These are phyloP conservation scores for Xanthoconium purpureum DNA, from an alignment of 768 basidiomycete species.

Conservation along the genomic window DNA sequence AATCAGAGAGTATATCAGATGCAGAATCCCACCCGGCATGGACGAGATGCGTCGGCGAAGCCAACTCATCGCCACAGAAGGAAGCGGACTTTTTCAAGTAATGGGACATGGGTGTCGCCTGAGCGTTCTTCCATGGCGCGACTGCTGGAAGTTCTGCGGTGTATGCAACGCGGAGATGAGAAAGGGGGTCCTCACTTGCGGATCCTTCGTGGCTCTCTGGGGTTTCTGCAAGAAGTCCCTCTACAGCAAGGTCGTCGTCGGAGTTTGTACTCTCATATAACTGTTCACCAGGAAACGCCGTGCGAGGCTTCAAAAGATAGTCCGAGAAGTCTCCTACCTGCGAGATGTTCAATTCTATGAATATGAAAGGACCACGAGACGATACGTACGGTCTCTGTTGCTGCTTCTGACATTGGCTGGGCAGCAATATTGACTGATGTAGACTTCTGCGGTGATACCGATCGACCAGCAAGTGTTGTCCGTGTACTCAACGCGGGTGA, in stretches of 20 bases:
- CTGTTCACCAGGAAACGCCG: slow-evolving; percentile 29
- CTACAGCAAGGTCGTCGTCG: slow-evolving; percentile 34
- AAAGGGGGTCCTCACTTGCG: slow-evolving; percentile 31
- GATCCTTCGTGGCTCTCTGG: slow-evolving; percentile 28
- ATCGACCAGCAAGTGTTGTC: slow-evolving; percentile 32
- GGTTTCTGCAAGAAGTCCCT: slow-evolving; percentile 34
- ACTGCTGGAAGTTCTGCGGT: slow-evolving; percentile 32
- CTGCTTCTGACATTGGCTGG: slow-evolving; percentile 26
- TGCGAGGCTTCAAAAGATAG: slow-evolving; percentile 26
- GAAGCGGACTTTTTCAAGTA: slow-evolving; percentile 40
- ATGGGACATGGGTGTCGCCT: slow-evolving; percentile 35
- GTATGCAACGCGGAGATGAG: slow-evolving; percentile 39
- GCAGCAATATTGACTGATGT: slow-evolving; percentile 17
- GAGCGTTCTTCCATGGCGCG: slow-evolving; percentile 35
- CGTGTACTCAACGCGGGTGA: slow-evolving; percentile 29
- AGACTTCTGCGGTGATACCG: slow-evolving; percentile 33
- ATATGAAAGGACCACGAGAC: slow-evolving; percentile 29
- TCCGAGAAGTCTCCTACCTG: slow-evolving; percentile 30
- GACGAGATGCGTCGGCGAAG: slow-evolving; percentile 48
- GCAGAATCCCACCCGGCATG: slow-evolving; percentile 58
- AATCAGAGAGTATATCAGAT: slow-evolving; percentile 40
- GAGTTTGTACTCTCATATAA: slow-evolving; percentile 35
- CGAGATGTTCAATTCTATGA: slow-evolving; percentile 23
- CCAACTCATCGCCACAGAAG: slow-evolving; percentile 37
- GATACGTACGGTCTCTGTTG: slow-evolving; percentile 31